These are phyloP conservation scores for Hippophae tibetana DNA, from an alignment of 306 rosid species.

Conservation along the genomic window DNA sequence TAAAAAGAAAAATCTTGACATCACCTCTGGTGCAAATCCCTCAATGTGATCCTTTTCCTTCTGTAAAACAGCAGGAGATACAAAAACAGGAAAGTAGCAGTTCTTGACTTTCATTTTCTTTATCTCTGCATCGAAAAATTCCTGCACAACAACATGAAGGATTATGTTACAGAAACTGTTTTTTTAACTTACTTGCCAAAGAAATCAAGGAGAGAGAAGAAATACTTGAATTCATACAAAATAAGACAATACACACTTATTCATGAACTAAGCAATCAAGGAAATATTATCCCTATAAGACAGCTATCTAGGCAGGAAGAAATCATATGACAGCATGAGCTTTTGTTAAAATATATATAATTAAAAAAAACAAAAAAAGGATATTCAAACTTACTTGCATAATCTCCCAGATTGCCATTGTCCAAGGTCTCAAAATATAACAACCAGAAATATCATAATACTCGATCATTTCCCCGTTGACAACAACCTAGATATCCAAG, in stretches of 20 bases:
- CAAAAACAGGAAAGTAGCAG: constrained; percentile 87
- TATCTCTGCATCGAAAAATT: constrained; percentile 82
- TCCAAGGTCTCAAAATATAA: constrained; percentile 83
- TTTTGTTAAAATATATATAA: too few species aligned
- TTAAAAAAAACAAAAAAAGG: too few species aligned
- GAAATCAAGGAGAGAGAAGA: too few species aligned
- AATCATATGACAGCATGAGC: too few species aligned
- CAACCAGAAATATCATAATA: constrained; percentile 89
- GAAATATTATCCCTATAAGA: too few species aligned
- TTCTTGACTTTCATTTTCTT: constrained; percentile 85
- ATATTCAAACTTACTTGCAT: constrained; percentile 8
- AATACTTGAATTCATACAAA: too few species aligned
- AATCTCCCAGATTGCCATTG: constrained; percentile 79
- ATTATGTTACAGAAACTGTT: too few species aligned
- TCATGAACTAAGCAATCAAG: too few species aligned
- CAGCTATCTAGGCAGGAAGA: too few species aligned
- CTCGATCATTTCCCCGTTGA: constrained; percentile 75
- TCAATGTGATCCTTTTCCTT: constrained; percentile 94
- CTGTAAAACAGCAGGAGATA: constrained; percentile 64
- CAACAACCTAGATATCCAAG: constrained; percentile 48
- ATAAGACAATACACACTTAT: too few species aligned
- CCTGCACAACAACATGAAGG: constrained; percentile 27
- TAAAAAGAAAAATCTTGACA: constrained; percentile 9
- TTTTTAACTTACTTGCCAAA: too few species aligned
- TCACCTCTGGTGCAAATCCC: constrained; percentile 99